Evolutionary conservation across 805 yeast species (phyloP).

Genomic region (Saccharomycodes ludwigii): DNA sequence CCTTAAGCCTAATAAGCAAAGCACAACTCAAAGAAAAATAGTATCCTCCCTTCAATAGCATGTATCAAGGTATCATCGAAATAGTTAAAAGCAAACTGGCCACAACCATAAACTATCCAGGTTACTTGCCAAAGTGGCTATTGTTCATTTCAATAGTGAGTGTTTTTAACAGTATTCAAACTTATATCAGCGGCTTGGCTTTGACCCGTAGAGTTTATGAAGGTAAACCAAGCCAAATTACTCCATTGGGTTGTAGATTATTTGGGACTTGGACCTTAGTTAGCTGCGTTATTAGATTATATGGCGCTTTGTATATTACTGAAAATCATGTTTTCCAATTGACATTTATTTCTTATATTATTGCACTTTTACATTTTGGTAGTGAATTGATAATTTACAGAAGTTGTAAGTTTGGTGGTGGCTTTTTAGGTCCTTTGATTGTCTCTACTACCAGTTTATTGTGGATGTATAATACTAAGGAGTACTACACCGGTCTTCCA

Average conservation of each 20-base stretch:
- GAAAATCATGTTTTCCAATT: conserved; percentile 65
- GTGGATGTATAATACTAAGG: conserved; percentile 74
- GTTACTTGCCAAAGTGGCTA: conserved; percentile 65
- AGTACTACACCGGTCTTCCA: conserved; percentile 36
- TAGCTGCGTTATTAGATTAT: conserved; percentile 71
- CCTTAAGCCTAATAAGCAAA: too few relatives aligned
- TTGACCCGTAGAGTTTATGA: conserved; percentile 76
- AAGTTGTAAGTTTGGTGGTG: conserved; percentile 77
- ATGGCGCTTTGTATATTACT: conserved; percentile 69
- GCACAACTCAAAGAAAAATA: too few relatives aligned
- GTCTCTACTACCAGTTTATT: conserved; percentile 60
- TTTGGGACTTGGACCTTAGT: conserved; percentile 97
- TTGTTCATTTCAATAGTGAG: conserved; percentile 82
- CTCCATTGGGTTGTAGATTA: conserved; percentile 77
- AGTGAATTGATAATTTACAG: conserved; percentile 70
- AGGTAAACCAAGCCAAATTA: conserved; percentile 45
- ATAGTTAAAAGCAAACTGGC: too few relatives aligned
- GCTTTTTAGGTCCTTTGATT: conserved; percentile 78
- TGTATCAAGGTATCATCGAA: too few relatives aligned
- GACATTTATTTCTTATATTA: conserved; percentile 64
- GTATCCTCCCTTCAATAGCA: too few relatives aligned
- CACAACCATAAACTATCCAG: too few relatives aligned
- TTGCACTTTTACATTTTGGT: conserved; percentile 78
- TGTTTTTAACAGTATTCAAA: conserved; percentile 78
- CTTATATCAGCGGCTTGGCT: conserved; percentile 61